Conservation (phyloP, 2,329 filamentous ascomycete genomes). For the Colletotrichum trifolii region DNA sequence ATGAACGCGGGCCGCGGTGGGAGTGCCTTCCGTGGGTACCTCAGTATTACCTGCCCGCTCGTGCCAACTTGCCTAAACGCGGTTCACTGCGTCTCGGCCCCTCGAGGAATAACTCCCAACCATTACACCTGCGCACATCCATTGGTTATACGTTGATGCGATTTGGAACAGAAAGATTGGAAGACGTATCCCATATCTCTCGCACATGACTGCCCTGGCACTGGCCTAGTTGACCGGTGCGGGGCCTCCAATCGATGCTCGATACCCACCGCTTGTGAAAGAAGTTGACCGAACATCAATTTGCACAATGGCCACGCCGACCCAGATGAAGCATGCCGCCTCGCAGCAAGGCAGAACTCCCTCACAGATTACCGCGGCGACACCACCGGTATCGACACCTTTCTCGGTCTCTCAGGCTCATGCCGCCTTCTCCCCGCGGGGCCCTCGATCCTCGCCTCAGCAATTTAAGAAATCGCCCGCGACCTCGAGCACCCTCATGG, state of each 20-base stretch:
- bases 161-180: too few relatives aligned
- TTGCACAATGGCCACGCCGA: slow-evolving; percentile 59
- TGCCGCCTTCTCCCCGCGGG: slow-evolving; percentile 69
- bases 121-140: too few relatives aligned
- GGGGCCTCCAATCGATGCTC: not conserved
- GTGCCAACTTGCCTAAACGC: not conserved
- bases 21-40: not conserved
- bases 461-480: slow-evolving; percentile 73
- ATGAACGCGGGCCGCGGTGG: too few relatives aligned
- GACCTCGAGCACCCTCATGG: slow-evolving; percentile 59
- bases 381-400: slow-evolving; percentile 74
- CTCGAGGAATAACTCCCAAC: not conserved
- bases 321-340: slow-evolving; percentile 61
- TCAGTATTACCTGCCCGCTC: not conserved
- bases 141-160: too few relatives aligned
- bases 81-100: slow-evolving; percentile 12
- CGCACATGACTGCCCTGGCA: slow-evolving; percentile 1
- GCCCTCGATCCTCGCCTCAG: slow-evolving; percentile 70
- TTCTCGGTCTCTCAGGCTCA: slow-evolving; percentile 68
- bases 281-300: not conserved
- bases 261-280: not conserved
- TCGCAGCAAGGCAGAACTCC: slow-evolving; percentile 64
- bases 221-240: not conserved
- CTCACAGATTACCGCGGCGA: slow-evolving; percentile 65
- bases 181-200: not conserved